Evolutionary conservation across 2,329 filamentous ascomycete genomes (phyloP).

Genomic region (Myrmaecium sp.): DNA sequence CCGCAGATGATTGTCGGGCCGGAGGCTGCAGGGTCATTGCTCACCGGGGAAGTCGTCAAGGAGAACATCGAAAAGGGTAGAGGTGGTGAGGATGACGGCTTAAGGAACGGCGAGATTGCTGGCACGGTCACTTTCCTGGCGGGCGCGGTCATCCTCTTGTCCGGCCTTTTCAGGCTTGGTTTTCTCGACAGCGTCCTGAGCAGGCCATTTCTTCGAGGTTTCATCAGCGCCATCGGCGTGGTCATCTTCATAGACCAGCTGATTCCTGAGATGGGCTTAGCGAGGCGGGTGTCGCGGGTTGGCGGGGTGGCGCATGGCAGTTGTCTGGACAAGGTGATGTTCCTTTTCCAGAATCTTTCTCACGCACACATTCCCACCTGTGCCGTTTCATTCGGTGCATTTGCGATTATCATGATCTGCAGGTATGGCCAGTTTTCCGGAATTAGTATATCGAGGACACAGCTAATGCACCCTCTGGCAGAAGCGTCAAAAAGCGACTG

Average conservation of each 20-base stretch:
- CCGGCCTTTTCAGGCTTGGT: slow-evolving; percentile 69
- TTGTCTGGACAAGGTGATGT: slow-evolving; percentile 69
- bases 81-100: slow-evolving; percentile 47
- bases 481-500: slow-evolving; percentile 64
- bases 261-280: slow-evolving; percentile 74
- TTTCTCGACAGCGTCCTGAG: slow-evolving; percentile 92
- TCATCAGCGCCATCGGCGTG: slow-evolving; percentile 92
- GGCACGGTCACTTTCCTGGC: slow-evolving; percentile 80
- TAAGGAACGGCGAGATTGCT: slow-evolving; percentile 64
- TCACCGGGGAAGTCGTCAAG: slow-evolving; percentile 76
- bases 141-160: slow-evolving; percentile 73
- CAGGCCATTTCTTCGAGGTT: slow-evolving; percentile 78
- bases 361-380: slow-evolving; percentile 59
- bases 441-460: background rate
- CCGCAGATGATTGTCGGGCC: slow-evolving; percentile 90
- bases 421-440: slow-evolving; percentile 35
- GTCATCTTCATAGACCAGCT: slow-evolving; percentile 93
- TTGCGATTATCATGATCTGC: slow-evolving; percentile 79
- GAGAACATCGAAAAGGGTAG: slow-evolving; percentile 54
- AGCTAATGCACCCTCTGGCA: slow-evolving; percentile 18
- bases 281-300: slow-evolving; percentile 42
- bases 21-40: slow-evolving; percentile 79
- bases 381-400: slow-evolving; percentile 60
- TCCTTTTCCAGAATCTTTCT: slow-evolving; percentile 51
- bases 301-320: slow-evolving; percentile 64